phyloP scores from a whole-genome alignment of 805 yeast genomes.

The Lipomyces orientalis region DNA sequence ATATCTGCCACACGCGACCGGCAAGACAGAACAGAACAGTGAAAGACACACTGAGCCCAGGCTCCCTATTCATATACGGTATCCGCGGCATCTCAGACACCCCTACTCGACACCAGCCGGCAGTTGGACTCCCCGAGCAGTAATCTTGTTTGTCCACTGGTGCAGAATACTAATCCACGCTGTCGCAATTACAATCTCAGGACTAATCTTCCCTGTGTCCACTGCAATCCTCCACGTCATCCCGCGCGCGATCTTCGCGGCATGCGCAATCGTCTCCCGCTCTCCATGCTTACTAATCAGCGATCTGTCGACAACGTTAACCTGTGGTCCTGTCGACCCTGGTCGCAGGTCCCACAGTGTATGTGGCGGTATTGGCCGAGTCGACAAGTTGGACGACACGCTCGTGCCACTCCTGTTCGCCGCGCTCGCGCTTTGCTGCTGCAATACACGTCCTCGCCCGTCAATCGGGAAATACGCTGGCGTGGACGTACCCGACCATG shows the following conservation, averaged over 20 bases:
- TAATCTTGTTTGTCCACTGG: slow-evolving; percentile 25
- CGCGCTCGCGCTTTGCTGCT: slow-evolving; percentile 4
- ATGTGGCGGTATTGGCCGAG: background rate
- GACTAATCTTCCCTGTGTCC: slow-evolving; percentile 28
- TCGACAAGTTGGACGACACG: background rate
- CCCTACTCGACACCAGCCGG: slow-evolving; percentile 17
- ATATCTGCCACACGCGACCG: background rate
- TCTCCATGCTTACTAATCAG: background rate
- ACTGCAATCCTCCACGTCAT: slow-evolving; percentile 33
- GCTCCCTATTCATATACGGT: background rate
- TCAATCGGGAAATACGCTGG: slow-evolving; percentile 1
- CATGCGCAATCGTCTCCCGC: slow-evolving; percentile 31
- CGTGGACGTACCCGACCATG: background rate
- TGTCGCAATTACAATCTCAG: slow-evolving; percentile 35
- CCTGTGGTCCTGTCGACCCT: slow-evolving; percentile 11
- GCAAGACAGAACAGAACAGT: slow-evolving; percentile 2
- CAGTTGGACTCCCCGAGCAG: slow-evolving; percentile 18
- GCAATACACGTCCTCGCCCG: slow-evolving; percentile 7
- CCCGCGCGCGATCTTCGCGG: slow-evolving; percentile 25
- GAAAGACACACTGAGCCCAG: slow-evolving; percentile 7
- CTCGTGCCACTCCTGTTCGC: background rate
- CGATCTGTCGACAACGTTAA: slow-evolving; percentile 1
- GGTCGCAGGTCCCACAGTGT: slow-evolving; percentile 12
- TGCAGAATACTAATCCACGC: slow-evolving; percentile 36
- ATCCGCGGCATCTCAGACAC: background rate